Evolutionary conservation across 306 rosid species (phyloP), one percentile per base, ranked within the genome.

Genomic region (Quillaja saponaria): DNA sequence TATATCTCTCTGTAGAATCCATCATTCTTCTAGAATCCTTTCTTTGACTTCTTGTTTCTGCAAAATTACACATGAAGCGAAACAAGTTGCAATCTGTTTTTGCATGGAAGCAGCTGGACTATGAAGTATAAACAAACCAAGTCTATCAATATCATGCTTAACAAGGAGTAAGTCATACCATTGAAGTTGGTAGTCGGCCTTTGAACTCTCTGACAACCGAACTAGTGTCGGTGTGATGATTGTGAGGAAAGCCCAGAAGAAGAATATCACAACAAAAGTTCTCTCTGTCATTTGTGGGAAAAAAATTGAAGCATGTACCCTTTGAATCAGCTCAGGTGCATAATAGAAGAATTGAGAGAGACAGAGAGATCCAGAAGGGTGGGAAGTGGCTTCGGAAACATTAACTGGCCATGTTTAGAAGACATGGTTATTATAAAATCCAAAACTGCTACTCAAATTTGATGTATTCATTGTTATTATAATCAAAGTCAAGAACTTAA

Each of bases 201-300:
- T 88, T 37, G 97, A 74, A 60, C 73, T 85, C 72, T 91, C 90
- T 6, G 96, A 81, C 57, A 85, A 73, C 40, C 75, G 63, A 70
- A 85, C 68, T 1, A 91, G 91, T 16, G 89, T 83, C 0, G 97
- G 97, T 14, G 96, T 87, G 76, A 87, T 55, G 69, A 91, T 70
- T 13, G 91, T 78, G 44, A 91, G 91, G 16, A 82, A 40, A 39
- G 95, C 86, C 97, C 96, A 91, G 68, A 82, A 85, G 70, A 82
- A 52, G 74, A 85, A 83, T 77, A 86, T 91, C 73, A 89, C 84
- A 60, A 83, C 74, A 18, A 85, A 63, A 39, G 88, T 80, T 83
- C 89, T 90, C 28, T 72, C 90, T 68, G 57, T 87, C 90, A 81
- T 90, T 64, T 81, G 84, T 37, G 35, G 37, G 34, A 50, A 11